Conservation (phyloP, 768 basidiomycete genomes). For the Gloeopeniophorella convolvens region DNA sequence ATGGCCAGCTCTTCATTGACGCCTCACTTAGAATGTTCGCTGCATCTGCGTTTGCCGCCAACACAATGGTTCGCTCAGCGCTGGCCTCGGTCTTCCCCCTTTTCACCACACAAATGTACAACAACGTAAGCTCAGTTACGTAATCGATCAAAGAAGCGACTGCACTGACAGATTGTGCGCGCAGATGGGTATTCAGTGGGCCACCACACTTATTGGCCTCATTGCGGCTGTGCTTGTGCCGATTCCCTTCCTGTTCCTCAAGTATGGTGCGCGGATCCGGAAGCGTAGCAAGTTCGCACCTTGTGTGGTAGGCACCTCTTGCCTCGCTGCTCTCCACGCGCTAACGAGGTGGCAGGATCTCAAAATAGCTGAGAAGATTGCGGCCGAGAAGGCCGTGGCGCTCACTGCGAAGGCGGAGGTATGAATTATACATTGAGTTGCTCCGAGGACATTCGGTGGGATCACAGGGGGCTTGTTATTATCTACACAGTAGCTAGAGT, state of each 20-base stretch:
- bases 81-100: conserved; percentile 57
- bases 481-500: no score
- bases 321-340: neutral
- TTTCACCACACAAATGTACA: conserved; percentile 62
- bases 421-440: no score
- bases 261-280: conserved; percentile 22
- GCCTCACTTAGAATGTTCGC: conserved; percentile 22
- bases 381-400: neutral
- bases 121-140: conserved; percentile 29
- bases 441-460: no score
- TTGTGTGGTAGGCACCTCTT: neutral
- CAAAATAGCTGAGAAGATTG: conserved; percentile 8
- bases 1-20: no score
- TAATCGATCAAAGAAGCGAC: neutral
- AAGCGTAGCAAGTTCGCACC: conserved; percentile 10
- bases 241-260: conserved; percentile 33
- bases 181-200: conserved; percentile 26
- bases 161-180: neutral
- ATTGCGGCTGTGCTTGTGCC: conserved; percentile 30
- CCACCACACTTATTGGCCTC: conserved; percentile 31
- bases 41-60: conserved; percentile 58
- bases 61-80: conserved; percentile 50
- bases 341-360: conserved; percentile 4
- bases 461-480: no score
- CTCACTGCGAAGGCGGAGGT: no score